Conservation (phyloP, 139 green algal species). For the Chlorella sp. region DNA sequence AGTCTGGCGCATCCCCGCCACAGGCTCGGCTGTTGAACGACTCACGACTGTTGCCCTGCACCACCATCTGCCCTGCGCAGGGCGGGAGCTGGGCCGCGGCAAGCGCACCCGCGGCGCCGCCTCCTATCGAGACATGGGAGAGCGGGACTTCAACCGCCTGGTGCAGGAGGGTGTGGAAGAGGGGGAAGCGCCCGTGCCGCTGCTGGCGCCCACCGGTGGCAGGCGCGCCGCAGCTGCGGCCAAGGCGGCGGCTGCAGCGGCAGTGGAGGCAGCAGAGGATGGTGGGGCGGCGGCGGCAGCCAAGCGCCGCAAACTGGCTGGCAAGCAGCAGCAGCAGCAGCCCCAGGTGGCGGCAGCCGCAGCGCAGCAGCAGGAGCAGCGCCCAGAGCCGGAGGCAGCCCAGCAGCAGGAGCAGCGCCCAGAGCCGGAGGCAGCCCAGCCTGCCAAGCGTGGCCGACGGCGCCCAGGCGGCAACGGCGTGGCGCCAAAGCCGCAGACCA, state of each 20-base stretch:
- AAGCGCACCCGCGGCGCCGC: slow-evolving; percentile 44
- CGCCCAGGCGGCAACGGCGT: too few relatives aligned
- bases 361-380: too few relatives aligned
- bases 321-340: background rate
- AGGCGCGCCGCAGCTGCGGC: background rate
- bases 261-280: background rate
- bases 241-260: background rate
- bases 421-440: too few relatives aligned
- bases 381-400: too few relatives aligned
- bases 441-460: too few relatives aligned
- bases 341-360: background rate
- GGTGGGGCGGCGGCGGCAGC: background rate
- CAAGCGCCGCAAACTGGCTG: background rate
- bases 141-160: slow-evolving; percentile 25
- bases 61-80: background rate
- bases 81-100: slow-evolving; percentile 62
- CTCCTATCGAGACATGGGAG: slow-evolving; percentile 18
- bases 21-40: background rate
- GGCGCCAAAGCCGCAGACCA: too few relatives aligned
- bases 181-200: background rate
- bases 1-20: background rate
- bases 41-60: background rate
- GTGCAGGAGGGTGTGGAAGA: slow-evolving; percentile 9
- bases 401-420: too few relatives aligned
- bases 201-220: background rate